These are phyloP conservation scores for Lanzia echinophila DNA, from an alignment of 2,329 filamentous ascomycete genomes.

Conservation along the genomic window DNA sequence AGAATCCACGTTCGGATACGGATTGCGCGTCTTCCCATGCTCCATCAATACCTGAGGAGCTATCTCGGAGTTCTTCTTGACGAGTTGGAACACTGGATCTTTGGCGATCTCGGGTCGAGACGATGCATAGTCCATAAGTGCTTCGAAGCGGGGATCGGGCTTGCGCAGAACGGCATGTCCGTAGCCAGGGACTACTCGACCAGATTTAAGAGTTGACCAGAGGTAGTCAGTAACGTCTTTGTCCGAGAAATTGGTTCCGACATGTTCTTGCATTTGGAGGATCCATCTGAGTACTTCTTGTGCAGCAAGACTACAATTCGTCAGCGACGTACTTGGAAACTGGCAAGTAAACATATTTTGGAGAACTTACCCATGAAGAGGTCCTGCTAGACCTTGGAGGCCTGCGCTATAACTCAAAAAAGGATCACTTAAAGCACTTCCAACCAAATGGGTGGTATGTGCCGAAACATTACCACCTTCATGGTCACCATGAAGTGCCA, in stretches of 20 bases:
- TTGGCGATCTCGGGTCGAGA: slow-evolving; percentile 76
- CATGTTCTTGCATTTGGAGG: slow-evolving; percentile 85
- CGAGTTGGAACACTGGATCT: slow-evolving; percentile 88
- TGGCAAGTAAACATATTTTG: background rate
- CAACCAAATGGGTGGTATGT: slow-evolving; percentile 90
- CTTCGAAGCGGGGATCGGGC: slow-evolving; percentile 93
- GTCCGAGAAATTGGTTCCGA: slow-evolving; percentile 71
- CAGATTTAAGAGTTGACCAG: slow-evolving; percentile 88
- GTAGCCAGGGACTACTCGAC: slow-evolving; percentile 87
- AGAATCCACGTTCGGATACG: slow-evolving; percentile 94
- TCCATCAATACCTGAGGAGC: slow-evolving; percentile 85
- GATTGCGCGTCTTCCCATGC: slow-evolving; percentile 98
- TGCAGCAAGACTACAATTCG: slow-evolving; percentile 62
- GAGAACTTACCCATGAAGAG: slow-evolving; percentile 62
- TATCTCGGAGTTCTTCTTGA: slow-evolving; percentile 87
- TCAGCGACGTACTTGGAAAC: slow-evolving; percentile 3
- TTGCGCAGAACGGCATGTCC: slow-evolving; percentile 94
- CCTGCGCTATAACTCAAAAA: slow-evolving; percentile 96
- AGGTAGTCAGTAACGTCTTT: slow-evolving; percentile 83
- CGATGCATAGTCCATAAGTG: slow-evolving; percentile 90
- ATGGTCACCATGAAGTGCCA: slow-evolving; percentile 95
- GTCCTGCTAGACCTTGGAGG: slow-evolving; percentile 91
- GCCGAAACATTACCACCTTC: slow-evolving; percentile 97
- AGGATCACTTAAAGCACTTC: slow-evolving; percentile 86
- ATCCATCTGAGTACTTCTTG: slow-evolving; percentile 98